phyloP scores from a whole-genome alignment of 2,329 filamentous ascomycete species.

The Alternaria novae-zelandiae region DNA sequence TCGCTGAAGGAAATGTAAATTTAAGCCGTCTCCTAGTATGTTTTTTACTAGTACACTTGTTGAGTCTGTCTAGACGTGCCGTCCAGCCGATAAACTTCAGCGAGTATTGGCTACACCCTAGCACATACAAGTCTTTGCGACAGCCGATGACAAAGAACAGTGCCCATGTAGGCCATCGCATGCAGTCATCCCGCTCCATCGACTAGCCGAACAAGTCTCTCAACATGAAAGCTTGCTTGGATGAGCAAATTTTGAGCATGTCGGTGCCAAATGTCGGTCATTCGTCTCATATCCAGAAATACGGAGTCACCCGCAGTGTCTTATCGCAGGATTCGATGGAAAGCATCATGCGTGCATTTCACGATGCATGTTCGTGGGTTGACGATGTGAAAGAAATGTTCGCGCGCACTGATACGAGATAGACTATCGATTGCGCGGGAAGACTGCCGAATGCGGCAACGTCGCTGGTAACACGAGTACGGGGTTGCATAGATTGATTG shows the following conservation, averaged over 20 bases:
- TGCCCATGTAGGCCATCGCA: not conserved
- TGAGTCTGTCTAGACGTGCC: not conserved
- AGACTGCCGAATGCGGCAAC: not conserved
- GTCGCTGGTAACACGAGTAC: not conserved
- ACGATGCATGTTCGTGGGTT: not conserved
- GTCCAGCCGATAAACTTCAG: not conserved
- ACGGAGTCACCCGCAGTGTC: not conserved
- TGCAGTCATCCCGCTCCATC: not conserved
- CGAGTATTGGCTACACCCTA: not conserved
- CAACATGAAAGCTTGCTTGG: not conserved
- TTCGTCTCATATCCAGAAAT: not conserved
- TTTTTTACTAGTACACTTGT: not conserved
- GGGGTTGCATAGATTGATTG: constrained; percentile 1
- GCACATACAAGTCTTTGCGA: not conserved
- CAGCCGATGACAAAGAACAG: not conserved
- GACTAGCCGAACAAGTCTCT: not conserved
- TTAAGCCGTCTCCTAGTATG: not conserved
- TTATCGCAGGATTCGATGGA: not conserved
- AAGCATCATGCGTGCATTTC: not conserved
- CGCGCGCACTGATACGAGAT: constrained; percentile 6
- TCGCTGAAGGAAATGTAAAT: not conserved
- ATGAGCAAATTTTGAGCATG: not conserved
- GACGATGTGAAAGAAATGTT: not conserved
- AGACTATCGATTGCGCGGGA: constrained; percentile 12
- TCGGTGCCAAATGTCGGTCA: not conserved